Conservation (phyloP, 768 basidiomycete species). For the Lyophyllum decastes region DNA sequence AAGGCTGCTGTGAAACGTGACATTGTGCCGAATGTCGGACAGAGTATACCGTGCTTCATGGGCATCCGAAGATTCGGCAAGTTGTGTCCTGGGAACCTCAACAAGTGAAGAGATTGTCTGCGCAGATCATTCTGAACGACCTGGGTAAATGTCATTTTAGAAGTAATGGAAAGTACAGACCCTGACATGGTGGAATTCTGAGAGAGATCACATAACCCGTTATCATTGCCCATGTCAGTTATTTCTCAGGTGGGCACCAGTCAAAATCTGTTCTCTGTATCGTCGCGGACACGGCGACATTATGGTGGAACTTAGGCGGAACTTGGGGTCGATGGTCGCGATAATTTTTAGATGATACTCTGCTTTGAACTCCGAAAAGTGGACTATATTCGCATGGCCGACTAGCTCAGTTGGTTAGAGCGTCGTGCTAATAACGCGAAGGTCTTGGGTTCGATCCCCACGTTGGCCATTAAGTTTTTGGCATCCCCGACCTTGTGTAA, state of each 20-base stretch:
- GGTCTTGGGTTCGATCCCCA: constrained; percentile 84
- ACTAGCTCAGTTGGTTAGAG: constrained; percentile 95
- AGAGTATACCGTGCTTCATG: background rate
- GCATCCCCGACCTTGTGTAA: no score
- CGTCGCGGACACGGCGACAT: no score
- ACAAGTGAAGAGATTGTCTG: background rate
- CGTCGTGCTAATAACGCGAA: constrained; percentile 89
- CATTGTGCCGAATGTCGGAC: background rate
- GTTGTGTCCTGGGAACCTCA: background rate
- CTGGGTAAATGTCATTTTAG: background rate
- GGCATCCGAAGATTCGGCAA: background rate
- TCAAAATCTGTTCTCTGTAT: no score
- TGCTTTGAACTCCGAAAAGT: background rate
- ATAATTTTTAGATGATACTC: no score
- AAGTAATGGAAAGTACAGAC: background rate
- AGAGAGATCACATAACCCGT: no score
- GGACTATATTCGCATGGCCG: constrained; percentile 44
- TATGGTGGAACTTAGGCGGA: no score
- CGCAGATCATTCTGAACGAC: background rate
- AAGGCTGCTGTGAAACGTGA: background rate
- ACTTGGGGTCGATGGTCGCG: no score
- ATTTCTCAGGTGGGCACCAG: no score
- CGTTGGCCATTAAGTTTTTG: constrained; percentile 51
- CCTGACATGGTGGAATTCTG: no score
- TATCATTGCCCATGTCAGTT: no score